phyloP scores from a whole-genome alignment of 2,329 filamentous ascomycete species.

The Hymenoscyphus fructigenus region DNA sequence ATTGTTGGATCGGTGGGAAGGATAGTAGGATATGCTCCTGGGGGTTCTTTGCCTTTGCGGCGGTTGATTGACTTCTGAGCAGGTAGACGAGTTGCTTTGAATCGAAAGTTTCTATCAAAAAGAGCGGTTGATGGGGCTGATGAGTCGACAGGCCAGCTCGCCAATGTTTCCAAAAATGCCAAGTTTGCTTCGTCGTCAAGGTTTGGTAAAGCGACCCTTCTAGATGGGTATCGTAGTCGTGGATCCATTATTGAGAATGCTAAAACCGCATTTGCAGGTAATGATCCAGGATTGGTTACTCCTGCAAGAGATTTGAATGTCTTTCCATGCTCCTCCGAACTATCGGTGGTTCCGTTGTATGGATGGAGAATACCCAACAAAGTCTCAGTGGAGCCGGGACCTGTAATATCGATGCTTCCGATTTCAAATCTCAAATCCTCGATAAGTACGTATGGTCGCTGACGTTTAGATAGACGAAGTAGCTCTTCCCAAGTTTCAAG shows the following conservation, averaged over 20 bases:
- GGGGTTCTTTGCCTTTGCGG: slow-evolving; percentile 61
- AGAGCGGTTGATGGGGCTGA: slow-evolving; percentile 50
- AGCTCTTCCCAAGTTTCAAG: slow-evolving; percentile 63
- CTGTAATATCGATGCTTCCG: slow-evolving; percentile 68
- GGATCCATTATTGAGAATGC: slow-evolving; percentile 77
- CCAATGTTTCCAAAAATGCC: slow-evolving; percentile 58
- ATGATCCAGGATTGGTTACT: slow-evolving; percentile 65
- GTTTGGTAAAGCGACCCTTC: slow-evolving; percentile 46
- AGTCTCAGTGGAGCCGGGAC: slow-evolving; percentile 77
- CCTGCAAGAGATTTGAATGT: slow-evolving; percentile 54
- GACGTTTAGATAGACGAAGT: slow-evolving; percentile 56
- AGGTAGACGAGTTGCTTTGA: slow-evolving; percentile 63
- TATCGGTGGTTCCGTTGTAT: slow-evolving; percentile 39
- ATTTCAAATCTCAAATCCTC: slow-evolving; percentile 71
- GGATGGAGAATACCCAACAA: slow-evolving; percentile 67
- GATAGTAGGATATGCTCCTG: slow-evolving; percentile 61
- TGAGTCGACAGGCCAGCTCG: slow-evolving; percentile 66
- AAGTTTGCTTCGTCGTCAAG: slow-evolving; percentile 39
- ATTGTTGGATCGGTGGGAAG: slow-evolving; percentile 69
- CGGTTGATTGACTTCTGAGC: slow-evolving; percentile 81
- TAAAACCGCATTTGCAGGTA: slow-evolving; percentile 70
- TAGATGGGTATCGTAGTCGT: slow-evolving; percentile 74
- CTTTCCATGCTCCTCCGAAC: slow-evolving; percentile 44
- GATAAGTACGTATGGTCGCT: slow-evolving; percentile 59
- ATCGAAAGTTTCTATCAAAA: slow-evolving; percentile 67